Conservation (phyloP, 2,329 filamentous ascomycete genomes). For the Penicillium aurantiogriseum region DNA sequence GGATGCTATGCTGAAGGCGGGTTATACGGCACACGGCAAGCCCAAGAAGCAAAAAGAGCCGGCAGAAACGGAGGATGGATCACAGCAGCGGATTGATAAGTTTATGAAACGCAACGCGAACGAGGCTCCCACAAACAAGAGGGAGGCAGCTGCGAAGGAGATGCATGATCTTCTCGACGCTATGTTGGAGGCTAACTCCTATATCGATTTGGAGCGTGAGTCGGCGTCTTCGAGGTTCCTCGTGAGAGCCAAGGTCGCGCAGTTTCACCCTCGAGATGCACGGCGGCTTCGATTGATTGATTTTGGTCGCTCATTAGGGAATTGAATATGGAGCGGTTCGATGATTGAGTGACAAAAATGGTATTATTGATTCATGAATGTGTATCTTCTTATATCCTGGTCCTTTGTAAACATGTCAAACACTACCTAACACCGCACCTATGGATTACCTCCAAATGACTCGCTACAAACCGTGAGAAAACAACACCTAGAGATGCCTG, state of each 20-base stretch:
- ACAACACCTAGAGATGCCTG: slow-evolving; percentile 23
- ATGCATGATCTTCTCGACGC: slow-evolving; percentile 49
- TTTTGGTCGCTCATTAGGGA: slow-evolving; percentile 45
- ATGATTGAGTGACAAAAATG: slow-evolving; percentile 2
- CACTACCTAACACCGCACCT: slow-evolving; percentile 1
- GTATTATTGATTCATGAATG: slow-evolving; percentile 17
- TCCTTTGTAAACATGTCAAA: slow-evolving; percentile 3
- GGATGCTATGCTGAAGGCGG: slow-evolving; percentile 53
- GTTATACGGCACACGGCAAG: slow-evolving; percentile 55
- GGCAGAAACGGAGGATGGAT: slow-evolving; percentile 30
- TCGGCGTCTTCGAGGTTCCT: slow-evolving; percentile 55
- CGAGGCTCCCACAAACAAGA: slow-evolving; percentile 39
- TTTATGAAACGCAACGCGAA: slow-evolving; percentile 44
- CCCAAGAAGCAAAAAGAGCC: slow-evolving; percentile 39
- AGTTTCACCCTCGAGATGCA: slow-evolving; percentile 56
- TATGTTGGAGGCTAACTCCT: slow-evolving; percentile 48
- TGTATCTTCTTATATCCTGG: slow-evolving; percentile 15
- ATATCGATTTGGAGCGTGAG: slow-evolving; percentile 50
- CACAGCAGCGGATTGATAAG: slow-evolving; percentile 53
- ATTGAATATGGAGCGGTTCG: slow-evolving; percentile 15
- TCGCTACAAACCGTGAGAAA: neutral
- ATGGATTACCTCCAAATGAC: neutral
- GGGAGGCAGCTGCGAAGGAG: slow-evolving; percentile 49
- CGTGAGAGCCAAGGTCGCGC: slow-evolving; percentile 55
- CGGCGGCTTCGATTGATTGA: slow-evolving; percentile 53